Base-by-base conservation (phyloP, 306 rosid species). In the Dryas alaskensis region DNA sequence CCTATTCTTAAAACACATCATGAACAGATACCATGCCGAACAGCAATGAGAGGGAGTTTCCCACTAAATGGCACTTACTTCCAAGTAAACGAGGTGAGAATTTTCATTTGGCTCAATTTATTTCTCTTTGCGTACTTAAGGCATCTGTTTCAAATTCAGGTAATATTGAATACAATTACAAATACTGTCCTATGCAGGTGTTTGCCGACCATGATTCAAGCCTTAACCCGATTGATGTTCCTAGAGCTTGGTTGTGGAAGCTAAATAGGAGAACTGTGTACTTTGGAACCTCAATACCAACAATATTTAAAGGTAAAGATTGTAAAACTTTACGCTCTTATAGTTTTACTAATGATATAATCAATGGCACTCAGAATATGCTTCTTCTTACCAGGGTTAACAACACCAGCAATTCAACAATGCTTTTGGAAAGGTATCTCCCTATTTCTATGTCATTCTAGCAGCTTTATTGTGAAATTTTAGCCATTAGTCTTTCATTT, bases 61-160 rank as follows among this genome's bases (percentile, higher is more conserved):
- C 98, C 98, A 13, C 90, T 93, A 50, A 93, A 93, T 44, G 98
- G 98, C 65, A 93, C 98, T 62, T 93, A 93, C 82, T 93, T 93
- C 82, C 97, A 93, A 81, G 98, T 93, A 76, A 93, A 93, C 66
- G 97, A 93, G 98, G 98, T 93, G 69, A 78, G 73, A 12, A 45
- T 39, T 53, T 45, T 64, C 60, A 50, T 57, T 64, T 75, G 5
- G 22, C 55, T 19, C 60, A 62, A 47, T 42, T 48, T 65, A 53
- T 44, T 72, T 12, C 72, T 43, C 31, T 75, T 67, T 65, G 42
- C 58, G 39, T 55, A 50, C 75, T 81, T 22, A 43, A 46, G 69
- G 66, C 75, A 40, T 67, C 14, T 63, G 51, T 52, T 76, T 75
- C 68, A 60, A 57, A 58, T 72, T 78, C 54, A 55, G 67, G 78